Percentiles rank a stretch among this genome's conserved stretches.
phyloP scores from a whole-genome alignment of 345 rosid genomes.

The Salix dunnii region DNA sequence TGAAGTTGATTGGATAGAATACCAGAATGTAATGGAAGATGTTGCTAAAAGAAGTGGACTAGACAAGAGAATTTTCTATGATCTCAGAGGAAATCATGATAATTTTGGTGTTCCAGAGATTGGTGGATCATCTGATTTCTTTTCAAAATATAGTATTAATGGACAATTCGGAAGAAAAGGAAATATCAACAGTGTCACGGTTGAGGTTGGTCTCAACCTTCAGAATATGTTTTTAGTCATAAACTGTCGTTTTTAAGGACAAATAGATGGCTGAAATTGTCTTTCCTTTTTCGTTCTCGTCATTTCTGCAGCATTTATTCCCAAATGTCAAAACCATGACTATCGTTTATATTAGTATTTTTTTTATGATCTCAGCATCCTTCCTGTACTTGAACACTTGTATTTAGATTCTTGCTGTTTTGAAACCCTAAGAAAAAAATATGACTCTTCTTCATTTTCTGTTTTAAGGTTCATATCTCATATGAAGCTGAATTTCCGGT shows the following conservation, averaged over 20 bases:
- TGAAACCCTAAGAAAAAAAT: background rate
- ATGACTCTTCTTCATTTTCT: background rate
- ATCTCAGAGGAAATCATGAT: constrained; percentile 95
- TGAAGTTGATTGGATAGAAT: constrained; percentile 82
- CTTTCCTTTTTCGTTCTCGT: background rate
- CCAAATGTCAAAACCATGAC: background rate
- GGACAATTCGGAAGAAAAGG: constrained; percentile 57
- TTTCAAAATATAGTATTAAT: constrained; percentile 74
- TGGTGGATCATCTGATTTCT: constrained; percentile 72
- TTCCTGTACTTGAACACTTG: background rate
- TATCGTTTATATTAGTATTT: background rate
- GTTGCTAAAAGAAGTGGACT: constrained; percentile 63
- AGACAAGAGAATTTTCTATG: constrained; percentile 68
- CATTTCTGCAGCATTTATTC: background rate
- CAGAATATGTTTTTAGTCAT: background rate
- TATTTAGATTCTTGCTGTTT: background rate
- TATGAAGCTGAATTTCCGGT: background rate
- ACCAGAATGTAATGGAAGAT: constrained; percentile 65
- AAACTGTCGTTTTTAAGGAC: background rate
- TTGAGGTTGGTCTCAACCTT: constrained; percentile 55
- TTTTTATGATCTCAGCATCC: background rate
- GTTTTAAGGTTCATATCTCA: background rate
- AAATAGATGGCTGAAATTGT: background rate
- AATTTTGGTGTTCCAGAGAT: constrained; percentile 73
- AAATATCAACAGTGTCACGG: constrained; percentile 56